A percentile compares a stretch with the other conserved stretches of the same genome.
These are phyloP conservation scores for Tolypocladium cylindrosporum DNA, from an alignment of 2,329 filamentous ascomycete genomes.

Conservation along the genomic window DNA sequence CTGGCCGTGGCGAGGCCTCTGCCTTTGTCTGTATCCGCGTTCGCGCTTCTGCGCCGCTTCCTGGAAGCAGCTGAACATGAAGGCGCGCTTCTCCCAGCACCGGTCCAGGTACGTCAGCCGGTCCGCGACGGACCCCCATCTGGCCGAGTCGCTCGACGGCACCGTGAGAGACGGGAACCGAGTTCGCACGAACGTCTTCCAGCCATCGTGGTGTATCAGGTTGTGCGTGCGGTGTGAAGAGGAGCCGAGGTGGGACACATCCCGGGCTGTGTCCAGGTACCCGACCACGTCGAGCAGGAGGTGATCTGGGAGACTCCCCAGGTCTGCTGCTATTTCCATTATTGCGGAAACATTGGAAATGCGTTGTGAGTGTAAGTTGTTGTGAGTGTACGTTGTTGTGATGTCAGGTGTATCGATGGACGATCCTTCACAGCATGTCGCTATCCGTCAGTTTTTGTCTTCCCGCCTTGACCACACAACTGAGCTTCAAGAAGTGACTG, in stretches of 20 bases:
- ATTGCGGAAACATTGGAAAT: neutral
- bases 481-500: neutral
- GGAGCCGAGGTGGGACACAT: constrained; percentile 30
- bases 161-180: constrained; percentile 32
- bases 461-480: neutral
- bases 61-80: constrained; percentile 22
- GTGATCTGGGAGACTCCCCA: constrained; percentile 38
- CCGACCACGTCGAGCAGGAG: constrained; percentile 38
- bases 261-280: constrained; percentile 36
- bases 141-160: constrained; percentile 12
- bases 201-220: constrained; percentile 32
- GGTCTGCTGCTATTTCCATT: constrained; percentile 16
- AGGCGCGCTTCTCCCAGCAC: constrained; percentile 40
- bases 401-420: neutral
- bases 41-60: constrained; percentile 10
- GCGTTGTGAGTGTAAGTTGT: neutral
- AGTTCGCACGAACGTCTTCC: constrained; percentile 37
- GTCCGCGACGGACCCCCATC: constrained; percentile 31
- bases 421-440: neutral
- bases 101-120: constrained; percentile 39
- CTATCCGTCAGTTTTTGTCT: neutral
- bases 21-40: neutral
- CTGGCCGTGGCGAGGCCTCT: constrained; percentile 18
- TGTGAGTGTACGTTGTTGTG: neutral
- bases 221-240: constrained; percentile 28